Evolutionary conservation across 352 stramenopile genomes (phyloP).

Genomic region (Aphanomyces astaci): DNA sequence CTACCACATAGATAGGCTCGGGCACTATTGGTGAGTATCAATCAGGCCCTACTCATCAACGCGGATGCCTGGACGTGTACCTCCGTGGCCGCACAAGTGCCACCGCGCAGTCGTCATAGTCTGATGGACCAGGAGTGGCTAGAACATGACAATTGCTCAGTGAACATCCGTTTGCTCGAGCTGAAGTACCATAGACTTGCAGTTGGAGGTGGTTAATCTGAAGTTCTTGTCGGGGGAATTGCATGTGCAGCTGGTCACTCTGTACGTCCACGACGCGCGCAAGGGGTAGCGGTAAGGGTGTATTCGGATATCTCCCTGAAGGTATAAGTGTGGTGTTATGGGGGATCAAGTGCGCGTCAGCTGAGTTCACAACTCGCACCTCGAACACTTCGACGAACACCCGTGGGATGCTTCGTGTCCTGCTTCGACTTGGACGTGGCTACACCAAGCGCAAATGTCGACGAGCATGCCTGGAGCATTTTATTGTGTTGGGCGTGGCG

Average conservation of each 20-base stretch:
- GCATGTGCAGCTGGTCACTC: background rate
- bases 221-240: background rate
- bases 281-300: background rate
- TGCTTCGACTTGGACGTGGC: background rate
- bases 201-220: background rate
- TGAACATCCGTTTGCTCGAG: background rate
- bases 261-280: background rate
- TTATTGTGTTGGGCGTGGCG: background rate
- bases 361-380: background rate
- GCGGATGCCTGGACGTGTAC: background rate
- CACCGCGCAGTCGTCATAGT: background rate
- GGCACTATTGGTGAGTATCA: background rate
- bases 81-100: background rate
- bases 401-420: background rate
- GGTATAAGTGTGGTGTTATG: too few species aligned
- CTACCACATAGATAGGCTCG: background rate
- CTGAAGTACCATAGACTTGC: background rate
- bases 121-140: slow-evolving; percentile 4
- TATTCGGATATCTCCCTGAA: too few species aligned
- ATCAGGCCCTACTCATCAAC: background rate
- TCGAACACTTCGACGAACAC: background rate
- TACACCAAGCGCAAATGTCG: background rate
- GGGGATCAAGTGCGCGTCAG: too few species aligned
- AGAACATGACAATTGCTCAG: background rate
- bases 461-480: background rate